Evolutionary conservation across 495 filamentous ascomycete genomes (phyloP).

Genomic region (Chaetomium cochliodes): DNA sequence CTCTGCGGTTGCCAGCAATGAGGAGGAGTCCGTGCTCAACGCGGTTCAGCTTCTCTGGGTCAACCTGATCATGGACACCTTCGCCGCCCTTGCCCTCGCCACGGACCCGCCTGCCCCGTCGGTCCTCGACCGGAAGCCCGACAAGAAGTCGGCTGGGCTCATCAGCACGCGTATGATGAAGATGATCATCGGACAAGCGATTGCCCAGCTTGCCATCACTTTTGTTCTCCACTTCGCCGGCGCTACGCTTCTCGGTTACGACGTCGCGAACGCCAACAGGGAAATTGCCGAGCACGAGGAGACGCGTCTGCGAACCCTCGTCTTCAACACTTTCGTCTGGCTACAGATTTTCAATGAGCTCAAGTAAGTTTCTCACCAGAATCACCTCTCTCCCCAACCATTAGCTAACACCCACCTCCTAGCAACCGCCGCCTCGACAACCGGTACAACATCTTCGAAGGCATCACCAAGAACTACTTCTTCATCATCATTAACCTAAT

Average conservation of each 20-base stretch:
- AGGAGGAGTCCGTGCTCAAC: constrained; percentile 72
- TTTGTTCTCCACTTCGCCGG: constrained; percentile 77
- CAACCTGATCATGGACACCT: constrained; percentile 92
- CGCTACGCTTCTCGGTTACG: constrained; percentile 54
- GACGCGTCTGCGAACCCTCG: constrained; percentile 61
- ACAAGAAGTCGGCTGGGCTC: constrained; percentile 67
- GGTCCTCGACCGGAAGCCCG: constrained; percentile 75
- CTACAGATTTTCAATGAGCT: constrained; percentile 95
- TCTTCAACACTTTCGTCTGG: constrained; percentile 96
- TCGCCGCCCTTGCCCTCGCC: constrained; percentile 81
- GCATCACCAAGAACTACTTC: constrained; percentile 72
- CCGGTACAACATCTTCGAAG: constrained; percentile 85
- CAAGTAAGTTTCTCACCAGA: constrained; percentile 58
- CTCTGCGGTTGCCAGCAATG: constrained; percentile 66
- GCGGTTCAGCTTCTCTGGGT: constrained; percentile 91
- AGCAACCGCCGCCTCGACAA: constrained; percentile 76
- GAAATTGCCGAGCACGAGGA: constrained; percentile 16
- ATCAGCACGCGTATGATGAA: constrained; percentile 88
- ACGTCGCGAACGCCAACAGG: constrained; percentile 25
- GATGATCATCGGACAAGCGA: constrained; percentile 85
- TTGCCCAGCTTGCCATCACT: constrained; percentile 76
- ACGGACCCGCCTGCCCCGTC: constrained; percentile 78
- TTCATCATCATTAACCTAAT: constrained; percentile 79
- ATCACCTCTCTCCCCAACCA: background rate
- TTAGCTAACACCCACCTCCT: background rate